Conservation (phyloP, 257 asterid genomes). For the Lycium ferocissimum region DNA sequence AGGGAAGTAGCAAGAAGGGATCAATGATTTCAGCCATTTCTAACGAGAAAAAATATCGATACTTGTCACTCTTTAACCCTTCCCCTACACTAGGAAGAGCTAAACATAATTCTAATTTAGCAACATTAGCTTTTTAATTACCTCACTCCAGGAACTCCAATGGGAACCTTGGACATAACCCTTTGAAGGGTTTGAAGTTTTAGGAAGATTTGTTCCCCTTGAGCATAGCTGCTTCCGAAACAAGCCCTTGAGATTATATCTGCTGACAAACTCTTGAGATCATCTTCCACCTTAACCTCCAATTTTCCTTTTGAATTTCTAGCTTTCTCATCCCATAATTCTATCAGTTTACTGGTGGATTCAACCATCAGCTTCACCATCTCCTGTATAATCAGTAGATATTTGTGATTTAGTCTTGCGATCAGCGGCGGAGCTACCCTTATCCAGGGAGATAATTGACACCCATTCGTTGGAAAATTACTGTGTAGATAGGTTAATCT, state of each 20-base stretch:
- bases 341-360: slow-evolving; percentile 54
- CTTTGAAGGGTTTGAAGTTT: slow-evolving; percentile 62
- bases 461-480: neutral
- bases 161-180: slow-evolving; percentile 57
- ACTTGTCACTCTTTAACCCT: neutral
- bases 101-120: neutral
- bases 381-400: slow-evolving; percentile 40
- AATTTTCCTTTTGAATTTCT: slow-evolving; percentile 39
- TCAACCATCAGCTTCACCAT: slow-evolving; percentile 66
- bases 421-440: neutral
- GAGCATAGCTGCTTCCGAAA: slow-evolving; percentile 68
- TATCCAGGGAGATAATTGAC: neutral
- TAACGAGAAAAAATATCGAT: neutral
- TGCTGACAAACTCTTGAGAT: slow-evolving; percentile 71
- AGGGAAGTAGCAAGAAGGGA: neutral
- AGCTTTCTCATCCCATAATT: slow-evolving; percentile 58
- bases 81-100: neutral
- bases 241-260: slow-evolving; percentile 78
- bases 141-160: slow-evolving; percentile 83
- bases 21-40: neutral
- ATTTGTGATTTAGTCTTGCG: neutral
- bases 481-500: too few relatives aligned
- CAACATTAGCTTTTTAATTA: slow-evolving; percentile 26
- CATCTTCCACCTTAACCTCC: slow-evolving; percentile 57
- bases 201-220: slow-evolving; percentile 62